Base-by-base conservation (phyloP, 108 stramenopile genomes). In the Skeletonema menzelii region DNA sequence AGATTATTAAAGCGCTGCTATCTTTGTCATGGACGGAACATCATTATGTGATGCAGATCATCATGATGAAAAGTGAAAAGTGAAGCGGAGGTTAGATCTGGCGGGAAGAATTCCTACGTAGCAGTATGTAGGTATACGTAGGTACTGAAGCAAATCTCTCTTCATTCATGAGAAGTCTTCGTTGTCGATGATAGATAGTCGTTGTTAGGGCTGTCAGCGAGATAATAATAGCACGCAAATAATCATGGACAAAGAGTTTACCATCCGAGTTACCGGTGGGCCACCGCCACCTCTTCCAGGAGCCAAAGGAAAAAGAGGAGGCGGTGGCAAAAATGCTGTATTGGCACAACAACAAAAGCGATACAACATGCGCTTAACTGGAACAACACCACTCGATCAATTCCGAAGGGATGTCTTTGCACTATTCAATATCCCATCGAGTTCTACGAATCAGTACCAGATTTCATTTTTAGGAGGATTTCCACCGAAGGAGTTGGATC, bases 401-500 rank as follows among this genome's bases (percentile, higher is more conserved):
- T 49, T 81, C 19, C 65, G 58, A 32, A 59, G 22, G 40, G 62
- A 74, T 31, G 59, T 81, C 35, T 61, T 67, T n/a, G 44, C 63
- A 11, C 49, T 75, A 4, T 74, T 74, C 57, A 61, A 75, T 42
- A 58, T 79, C 20, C 61, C 68, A 22, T 42, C 66, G 8, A 15
- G 35, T 15, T 40, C 60, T 55, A 40, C 60, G n/a, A 10, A n/a
- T 3, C 15, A 31, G 1, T 70, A 70, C 34, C 27, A 31, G 10
- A 26, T 81, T 24, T 69, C 69, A 0, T 75, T 70, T 47, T 27
- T 74, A 34, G 72, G 62, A 26, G 88, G 88, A 11, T 90, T 90
- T 68, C 89, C 89, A 22, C 89, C 89, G 30, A 86, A 79, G 20
- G 47, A 59, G 11, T 31, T 89, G 42, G 42, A 66, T 27, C 26